Percentiles rank a stretch among this genome's conserved stretches.
Conservation (phyloP, 1,139 yeast species). For the Barnettozyma hawaiiensis region DNA sequence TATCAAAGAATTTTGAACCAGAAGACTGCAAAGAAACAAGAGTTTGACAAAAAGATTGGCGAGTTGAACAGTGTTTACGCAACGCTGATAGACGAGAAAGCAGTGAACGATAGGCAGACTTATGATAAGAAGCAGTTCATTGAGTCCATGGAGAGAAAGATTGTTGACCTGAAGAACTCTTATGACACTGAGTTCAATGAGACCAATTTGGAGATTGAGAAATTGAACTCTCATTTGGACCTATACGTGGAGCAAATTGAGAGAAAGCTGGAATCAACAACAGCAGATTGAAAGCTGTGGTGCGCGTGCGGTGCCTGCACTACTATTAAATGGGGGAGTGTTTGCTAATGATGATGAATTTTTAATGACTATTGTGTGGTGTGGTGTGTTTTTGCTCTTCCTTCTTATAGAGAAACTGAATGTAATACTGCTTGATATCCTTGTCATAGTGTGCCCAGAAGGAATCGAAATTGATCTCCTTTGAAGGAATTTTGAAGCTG, state of each 20-base stretch:
- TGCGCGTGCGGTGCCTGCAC: no score
- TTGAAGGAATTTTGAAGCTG: constrained; percentile 62
- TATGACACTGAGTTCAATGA: constrained; percentile 51
- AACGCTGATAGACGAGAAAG: constrained; percentile 44
- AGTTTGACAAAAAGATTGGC: constrained; percentile 41
- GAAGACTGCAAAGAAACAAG: constrained; percentile 41
- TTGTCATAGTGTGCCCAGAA: constrained; percentile 70
- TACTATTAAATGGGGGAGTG: no score
- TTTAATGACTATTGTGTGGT: neutral
- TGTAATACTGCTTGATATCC: constrained; percentile 60
- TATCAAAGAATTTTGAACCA: constrained; percentile 44
- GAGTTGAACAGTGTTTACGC: constrained; percentile 44
- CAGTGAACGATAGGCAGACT: constrained; percentile 47
- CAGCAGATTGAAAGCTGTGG: neutral
- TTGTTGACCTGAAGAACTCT: constrained; percentile 37
- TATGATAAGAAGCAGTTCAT: constrained; percentile 40
- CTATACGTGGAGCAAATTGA: constrained; percentile 12
- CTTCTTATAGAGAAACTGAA: constrained; percentile 56
- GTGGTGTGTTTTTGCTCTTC: neutral
- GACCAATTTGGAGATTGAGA: constrained; percentile 48
- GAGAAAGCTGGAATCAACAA: constrained; percentile 8
- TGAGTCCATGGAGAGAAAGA: constrained; percentile 42
- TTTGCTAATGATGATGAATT: no score
- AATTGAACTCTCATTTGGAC: constrained; percentile 48
- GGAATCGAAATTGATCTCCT: constrained; percentile 38